Percentiles rank a stretch among this genome's conserved stretches.
Evolutionary conservation across 768 basidiomycete genomes (phyloP).

Genomic region (Mycena kentingensis): DNA sequence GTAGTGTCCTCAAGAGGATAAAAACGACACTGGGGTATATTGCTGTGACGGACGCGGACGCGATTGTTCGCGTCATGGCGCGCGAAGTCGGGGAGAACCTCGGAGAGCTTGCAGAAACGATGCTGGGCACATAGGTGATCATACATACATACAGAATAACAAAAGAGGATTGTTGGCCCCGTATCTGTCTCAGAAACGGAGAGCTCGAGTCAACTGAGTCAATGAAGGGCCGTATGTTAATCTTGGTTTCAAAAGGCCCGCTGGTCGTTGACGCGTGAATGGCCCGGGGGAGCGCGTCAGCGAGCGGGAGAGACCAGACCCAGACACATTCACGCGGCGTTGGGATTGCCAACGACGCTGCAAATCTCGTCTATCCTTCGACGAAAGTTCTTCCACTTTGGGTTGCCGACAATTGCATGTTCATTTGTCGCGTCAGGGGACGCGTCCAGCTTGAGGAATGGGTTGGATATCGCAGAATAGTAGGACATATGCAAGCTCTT

Average conservation of each 20-base stretch:
- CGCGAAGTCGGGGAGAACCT: slow-evolving; percentile 63
- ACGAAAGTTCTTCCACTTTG: slow-evolving; percentile 71
- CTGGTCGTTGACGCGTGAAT: slow-evolving; percentile 3
- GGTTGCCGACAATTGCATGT: slow-evolving; percentile 55
- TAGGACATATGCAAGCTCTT: slow-evolving; percentile 89
- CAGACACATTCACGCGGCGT: slow-evolving; percentile 27
- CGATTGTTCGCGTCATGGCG: slow-evolving; percentile 73
- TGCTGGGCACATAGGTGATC: slow-evolving; percentile 44
- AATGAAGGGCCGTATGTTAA: slow-evolving; percentile 64
- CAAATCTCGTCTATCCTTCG: slow-evolving; percentile 75
- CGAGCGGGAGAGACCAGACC: slow-evolving; percentile 27
- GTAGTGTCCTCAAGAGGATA: slow-evolving; percentile 47
- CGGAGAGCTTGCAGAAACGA: slow-evolving; percentile 49
- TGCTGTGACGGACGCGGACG: slow-evolving; percentile 70
- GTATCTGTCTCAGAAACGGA: slow-evolving; percentile 91
- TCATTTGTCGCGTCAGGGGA: slow-evolving; percentile 51
- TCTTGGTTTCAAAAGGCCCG: slow-evolving; percentile 52
- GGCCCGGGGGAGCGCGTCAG: slow-evolving; percentile 14
- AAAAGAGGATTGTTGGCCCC: slow-evolving; percentile 57
- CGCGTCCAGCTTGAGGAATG: slow-evolving; percentile 72
- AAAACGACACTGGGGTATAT: slow-evolving; percentile 70
- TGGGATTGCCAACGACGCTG: slow-evolving; percentile 52
- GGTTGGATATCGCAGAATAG: slow-evolving; percentile 80
- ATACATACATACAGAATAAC: slow-evolving; percentile 14
- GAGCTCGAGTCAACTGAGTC: slow-evolving; percentile 74